Evolutionary conservation across 495 filamentous ascomycete genomes (phyloP).

Genomic region (Xylaria cubensis): DNA sequence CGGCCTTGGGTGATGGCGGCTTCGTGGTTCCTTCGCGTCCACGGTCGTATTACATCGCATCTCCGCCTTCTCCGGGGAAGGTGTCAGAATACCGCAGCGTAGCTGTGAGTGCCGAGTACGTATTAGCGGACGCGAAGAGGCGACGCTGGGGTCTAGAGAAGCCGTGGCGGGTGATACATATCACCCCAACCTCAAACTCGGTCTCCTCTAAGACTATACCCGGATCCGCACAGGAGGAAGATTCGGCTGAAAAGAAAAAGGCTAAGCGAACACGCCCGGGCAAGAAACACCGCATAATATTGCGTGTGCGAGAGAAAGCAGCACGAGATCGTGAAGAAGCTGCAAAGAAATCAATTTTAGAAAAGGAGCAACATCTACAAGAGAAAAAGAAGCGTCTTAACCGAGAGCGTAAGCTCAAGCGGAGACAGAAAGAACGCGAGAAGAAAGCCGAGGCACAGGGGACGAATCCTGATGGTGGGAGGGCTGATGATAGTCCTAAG

Average conservation of each 20-base stretch:
- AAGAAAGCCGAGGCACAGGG: conserved; percentile 41
- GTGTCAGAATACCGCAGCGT: conserved; percentile 42
- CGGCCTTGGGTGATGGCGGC: conserved; percentile 39
- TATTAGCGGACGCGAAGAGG: conserved; percentile 46
- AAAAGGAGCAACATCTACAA: conserved; percentile 56
- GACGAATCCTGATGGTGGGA: neutral
- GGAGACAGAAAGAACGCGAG: conserved; percentile 56
- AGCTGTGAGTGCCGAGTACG: conserved; percentile 54
- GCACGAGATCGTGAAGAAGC: conserved; percentile 42
- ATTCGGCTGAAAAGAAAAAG: conserved; percentile 27
- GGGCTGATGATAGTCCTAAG: neutral
- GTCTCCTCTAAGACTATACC: neutral
- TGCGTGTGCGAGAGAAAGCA: conserved; percentile 47
- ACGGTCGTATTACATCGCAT: conserved; percentile 52
- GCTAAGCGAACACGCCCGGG: conserved; percentile 54
- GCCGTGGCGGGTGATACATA: conserved; percentile 60
- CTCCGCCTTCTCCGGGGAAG: conserved; percentile 40
- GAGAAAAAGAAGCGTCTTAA: conserved; percentile 63
- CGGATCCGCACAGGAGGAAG: conserved; percentile 5
- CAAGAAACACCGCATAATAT: conserved; percentile 60
- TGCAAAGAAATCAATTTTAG: conserved; percentile 37
- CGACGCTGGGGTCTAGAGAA: conserved; percentile 60
- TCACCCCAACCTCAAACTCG: conserved; percentile 31
- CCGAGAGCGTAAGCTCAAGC: conserved; percentile 59
- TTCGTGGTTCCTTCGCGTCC: conserved; percentile 51